Percentiles rank a stretch among this genome's conserved stretches.
Evolutionary conservation across 1,284 basidiomycete species (phyloP).

Genomic region (Inonotus obliquus): DNA sequence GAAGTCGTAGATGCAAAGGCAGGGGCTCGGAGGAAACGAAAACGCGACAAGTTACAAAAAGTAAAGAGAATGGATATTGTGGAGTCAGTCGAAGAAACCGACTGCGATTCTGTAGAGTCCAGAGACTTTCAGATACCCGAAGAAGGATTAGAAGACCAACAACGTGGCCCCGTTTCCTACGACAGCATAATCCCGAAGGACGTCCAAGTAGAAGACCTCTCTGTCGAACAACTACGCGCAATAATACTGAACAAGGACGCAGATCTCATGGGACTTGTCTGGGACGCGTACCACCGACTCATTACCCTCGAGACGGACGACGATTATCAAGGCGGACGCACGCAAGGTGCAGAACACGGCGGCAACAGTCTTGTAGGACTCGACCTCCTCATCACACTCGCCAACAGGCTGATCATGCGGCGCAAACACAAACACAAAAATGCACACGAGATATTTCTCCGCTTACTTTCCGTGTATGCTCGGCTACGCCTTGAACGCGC

Average conservation of each 20-base stretch:
- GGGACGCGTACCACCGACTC: conserved; percentile 52
- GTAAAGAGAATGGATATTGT: no score
- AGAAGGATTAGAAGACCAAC: not conserved
- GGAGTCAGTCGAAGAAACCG: no score
- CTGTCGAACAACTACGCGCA: not conserved
- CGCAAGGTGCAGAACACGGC: not conserved
- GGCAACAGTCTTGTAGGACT: not conserved
- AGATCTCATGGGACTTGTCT: conserved; percentile 36
- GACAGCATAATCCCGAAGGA: not conserved
- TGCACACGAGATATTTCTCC: conserved; percentile 54
- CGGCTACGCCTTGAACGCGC: conserved; percentile 50
- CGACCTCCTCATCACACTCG: conserved; percentile 37
- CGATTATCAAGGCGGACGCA: conserved; percentile 10
- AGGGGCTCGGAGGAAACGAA: no score
- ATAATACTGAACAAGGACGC: conserved; percentile 4
- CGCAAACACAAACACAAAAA: conserved; percentile 41
- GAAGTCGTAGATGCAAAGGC: no score
- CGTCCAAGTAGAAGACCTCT: not conserved
- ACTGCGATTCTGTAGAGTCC: no score
- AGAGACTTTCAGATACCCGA: not conserved
- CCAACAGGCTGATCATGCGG: conserved; percentile 38
- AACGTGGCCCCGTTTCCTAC: not conserved
- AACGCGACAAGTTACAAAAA: no score
- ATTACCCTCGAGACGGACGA: conserved; percentile 32
- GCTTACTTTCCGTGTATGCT: conserved; percentile 57